phyloP scores from a whole-genome alignment of 2,329 filamentous ascomycete genomes.

The Xylariaceae sp. region DNA sequence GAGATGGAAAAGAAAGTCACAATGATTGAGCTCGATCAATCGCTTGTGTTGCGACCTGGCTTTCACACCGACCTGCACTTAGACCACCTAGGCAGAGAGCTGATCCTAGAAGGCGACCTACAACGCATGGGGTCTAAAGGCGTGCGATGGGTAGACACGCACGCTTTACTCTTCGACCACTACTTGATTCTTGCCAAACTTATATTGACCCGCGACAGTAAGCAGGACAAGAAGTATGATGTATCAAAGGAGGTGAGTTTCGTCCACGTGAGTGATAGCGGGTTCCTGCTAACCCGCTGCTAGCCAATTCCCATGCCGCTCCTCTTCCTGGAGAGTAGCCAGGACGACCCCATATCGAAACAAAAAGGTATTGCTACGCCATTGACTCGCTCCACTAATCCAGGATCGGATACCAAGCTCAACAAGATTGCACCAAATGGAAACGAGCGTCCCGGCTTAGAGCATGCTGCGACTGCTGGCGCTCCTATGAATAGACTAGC shows the following conservation, averaged over 20 bases:
- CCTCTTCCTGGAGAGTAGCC: constrained; percentile 83
- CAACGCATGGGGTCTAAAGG: constrained; percentile 83
- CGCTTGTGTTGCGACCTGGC: constrained; percentile 77
- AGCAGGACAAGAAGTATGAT: constrained; percentile 79
- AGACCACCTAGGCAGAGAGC: constrained; percentile 85
- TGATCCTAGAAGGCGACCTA: constrained; percentile 84
- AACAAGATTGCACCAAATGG: constrained; percentile 50
- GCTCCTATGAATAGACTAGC: constrained; percentile 43
- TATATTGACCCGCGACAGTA: constrained; percentile 60
- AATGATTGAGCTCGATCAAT: constrained; percentile 75
- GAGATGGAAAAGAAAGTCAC: constrained; percentile 89
- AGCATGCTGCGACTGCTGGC: constrained; percentile 60
- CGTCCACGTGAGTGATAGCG: not conserved
- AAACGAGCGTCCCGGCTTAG: constrained; percentile 52
- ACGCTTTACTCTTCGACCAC: constrained; percentile 91
- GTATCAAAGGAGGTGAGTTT: constrained; percentile 77
- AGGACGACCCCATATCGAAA: constrained; percentile 86
- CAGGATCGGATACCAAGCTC: constrained; percentile 53
- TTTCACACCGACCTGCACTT: constrained; percentile 89
- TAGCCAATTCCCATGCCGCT: constrained; percentile 93
- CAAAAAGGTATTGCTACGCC: constrained; percentile 66
- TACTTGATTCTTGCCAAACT: constrained; percentile 91
- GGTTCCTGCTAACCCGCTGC: constrained; percentile 25
- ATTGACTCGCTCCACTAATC: constrained; percentile 54
- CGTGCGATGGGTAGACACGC: constrained; percentile 89